Percentiles rank a stretch among this genome's conserved stretches.
These are phyloP conservation scores for Penicillium salamii DNA, from an alignment of 495 filamentous ascomycete species.

Conservation along the genomic window DNA sequence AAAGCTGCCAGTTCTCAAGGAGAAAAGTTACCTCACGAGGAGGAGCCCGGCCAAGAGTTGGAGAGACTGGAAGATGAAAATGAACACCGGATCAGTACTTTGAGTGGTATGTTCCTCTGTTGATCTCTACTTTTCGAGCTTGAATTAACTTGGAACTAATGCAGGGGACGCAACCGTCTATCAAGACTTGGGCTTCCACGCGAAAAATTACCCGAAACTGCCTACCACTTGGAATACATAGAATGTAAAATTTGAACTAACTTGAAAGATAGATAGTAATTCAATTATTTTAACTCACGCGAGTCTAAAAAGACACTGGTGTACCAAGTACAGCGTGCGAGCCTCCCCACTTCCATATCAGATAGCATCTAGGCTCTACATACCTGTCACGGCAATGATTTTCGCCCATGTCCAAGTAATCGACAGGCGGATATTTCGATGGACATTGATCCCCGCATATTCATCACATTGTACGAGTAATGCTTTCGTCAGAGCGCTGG, in stretches of 20 bases:
- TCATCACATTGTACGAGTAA: slow-evolving; percentile 8
- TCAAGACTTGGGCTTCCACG: slow-evolving; percentile 48
- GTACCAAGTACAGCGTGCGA: background rate
- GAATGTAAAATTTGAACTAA: background rate
- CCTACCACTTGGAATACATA: slow-evolving; percentile 47
- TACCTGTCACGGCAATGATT: background rate
- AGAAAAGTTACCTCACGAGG: slow-evolving; percentile 56
- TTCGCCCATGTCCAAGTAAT: slow-evolving; percentile 4
- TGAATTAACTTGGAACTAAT: background rate
- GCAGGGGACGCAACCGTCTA: slow-evolving; percentile 53
- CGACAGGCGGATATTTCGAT: background rate
- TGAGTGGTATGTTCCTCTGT: slow-evolving; percentile 42
- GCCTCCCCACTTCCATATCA: background rate
- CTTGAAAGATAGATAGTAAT: background rate
- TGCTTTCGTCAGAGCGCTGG: slow-evolving; percentile 9
- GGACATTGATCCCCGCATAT: slow-evolving; percentile 1
- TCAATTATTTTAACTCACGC: background rate
- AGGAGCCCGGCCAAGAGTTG: slow-evolving; percentile 58
- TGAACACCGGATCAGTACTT: slow-evolving; percentile 53
- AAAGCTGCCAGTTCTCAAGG: slow-evolving; percentile 62
- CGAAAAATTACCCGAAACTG: slow-evolving; percentile 50
- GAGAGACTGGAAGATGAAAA: slow-evolving; percentile 62
- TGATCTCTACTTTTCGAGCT: background rate
- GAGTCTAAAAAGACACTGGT: background rate
- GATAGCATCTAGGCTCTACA: slow-evolving; percentile 1